Conservation (phyloP, 1,284 basidiomycete species). For the Sanghuangporus weigelae region DNA sequence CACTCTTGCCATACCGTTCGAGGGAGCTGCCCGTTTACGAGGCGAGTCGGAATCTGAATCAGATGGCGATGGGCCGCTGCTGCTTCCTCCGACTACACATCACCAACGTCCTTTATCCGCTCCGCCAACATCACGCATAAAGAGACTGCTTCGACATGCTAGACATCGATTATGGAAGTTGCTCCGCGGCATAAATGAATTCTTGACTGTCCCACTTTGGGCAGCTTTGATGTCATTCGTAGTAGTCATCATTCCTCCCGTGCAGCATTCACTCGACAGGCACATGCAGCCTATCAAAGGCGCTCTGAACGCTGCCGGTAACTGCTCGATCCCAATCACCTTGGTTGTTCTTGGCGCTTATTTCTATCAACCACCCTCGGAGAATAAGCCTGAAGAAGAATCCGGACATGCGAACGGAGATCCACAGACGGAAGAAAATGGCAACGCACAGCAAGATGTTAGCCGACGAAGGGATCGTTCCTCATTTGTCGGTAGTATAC, state of each 20-base stretch:
- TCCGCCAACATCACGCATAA: conserved; percentile 29
- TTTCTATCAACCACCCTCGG: conserved; percentile 53
- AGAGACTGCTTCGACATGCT: conserved; percentile 29
- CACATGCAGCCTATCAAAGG: conserved; percentile 67
- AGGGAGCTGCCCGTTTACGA: neutral
- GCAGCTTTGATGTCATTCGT: conserved; percentile 75
- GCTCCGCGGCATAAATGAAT: conserved; percentile 52
- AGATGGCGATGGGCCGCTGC: neutral
- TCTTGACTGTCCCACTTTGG: conserved; percentile 88
- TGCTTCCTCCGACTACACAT: neutral
- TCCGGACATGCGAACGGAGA: neutral
- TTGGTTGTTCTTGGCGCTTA: conserved; percentile 91
- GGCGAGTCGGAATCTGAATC: neutral
- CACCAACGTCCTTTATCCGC: conserved; percentile 15
- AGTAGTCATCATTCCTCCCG: conserved; percentile 73
- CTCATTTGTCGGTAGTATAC: conserved; percentile 34
- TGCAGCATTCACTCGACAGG: conserved; percentile 64
- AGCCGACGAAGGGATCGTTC: conserved; percentile 9
- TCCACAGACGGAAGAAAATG: conserved; percentile 15
- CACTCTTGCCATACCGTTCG: neutral
- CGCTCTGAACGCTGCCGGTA: conserved; percentile 67
- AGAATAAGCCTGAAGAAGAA: neutral
- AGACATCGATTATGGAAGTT: conserved; percentile 28
- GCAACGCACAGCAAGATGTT: conserved; percentile 23
- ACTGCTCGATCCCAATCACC: conserved; percentile 85